Evolutionary conservation across 2,329 filamentous ascomycete genomes (phyloP).

Genomic region (Fusarium sp.): DNA sequence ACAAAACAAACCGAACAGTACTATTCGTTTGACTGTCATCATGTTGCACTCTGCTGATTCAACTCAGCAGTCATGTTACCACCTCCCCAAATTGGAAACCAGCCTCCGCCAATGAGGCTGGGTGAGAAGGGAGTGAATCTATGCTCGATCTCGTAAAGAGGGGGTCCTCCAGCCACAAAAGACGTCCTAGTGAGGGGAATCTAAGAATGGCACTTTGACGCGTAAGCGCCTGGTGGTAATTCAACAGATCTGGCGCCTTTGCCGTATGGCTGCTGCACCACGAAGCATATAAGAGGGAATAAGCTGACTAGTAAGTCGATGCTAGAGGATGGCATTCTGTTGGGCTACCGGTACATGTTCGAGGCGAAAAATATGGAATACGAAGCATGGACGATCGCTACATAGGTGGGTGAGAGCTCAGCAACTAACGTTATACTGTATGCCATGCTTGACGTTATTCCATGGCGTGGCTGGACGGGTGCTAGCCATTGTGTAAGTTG

Average conservation of each 20-base stretch:
- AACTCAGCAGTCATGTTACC: background rate
- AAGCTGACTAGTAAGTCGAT: slow-evolving; percentile 1
- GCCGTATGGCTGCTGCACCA: background rate
- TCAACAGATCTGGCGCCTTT: background rate
- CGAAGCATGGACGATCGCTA: no score
- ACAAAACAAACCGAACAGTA: background rate
- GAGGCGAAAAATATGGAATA: background rate
- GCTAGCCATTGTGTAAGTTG: background rate
- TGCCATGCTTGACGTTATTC: background rate
- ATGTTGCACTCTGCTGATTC: slow-evolving; percentile 13
- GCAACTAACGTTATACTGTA: background rate
- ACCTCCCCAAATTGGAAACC: slow-evolving; percentile 17
- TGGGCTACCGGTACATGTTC: background rate
- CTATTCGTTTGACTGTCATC: slow-evolving; percentile 3
- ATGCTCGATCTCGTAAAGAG: background rate
- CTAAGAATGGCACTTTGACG: slow-evolving; percentile 10
- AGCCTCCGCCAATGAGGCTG: slow-evolving; percentile 24
- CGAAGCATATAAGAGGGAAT: background rate
- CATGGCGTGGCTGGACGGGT: slow-evolving; percentile 2
- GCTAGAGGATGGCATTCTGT: background rate
- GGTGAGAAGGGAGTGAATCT: slow-evolving; percentile 4
- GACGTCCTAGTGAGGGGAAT: slow-evolving; percentile 4
- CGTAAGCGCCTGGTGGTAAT: slow-evolving; percentile 23
- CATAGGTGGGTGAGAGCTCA: slow-evolving; percentile 5
- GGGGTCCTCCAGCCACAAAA: slow-evolving; percentile 4